phyloP scores from a whole-genome alignment of 2,329 filamentous ascomycete genomes.

The Curvularia sp. region DNA sequence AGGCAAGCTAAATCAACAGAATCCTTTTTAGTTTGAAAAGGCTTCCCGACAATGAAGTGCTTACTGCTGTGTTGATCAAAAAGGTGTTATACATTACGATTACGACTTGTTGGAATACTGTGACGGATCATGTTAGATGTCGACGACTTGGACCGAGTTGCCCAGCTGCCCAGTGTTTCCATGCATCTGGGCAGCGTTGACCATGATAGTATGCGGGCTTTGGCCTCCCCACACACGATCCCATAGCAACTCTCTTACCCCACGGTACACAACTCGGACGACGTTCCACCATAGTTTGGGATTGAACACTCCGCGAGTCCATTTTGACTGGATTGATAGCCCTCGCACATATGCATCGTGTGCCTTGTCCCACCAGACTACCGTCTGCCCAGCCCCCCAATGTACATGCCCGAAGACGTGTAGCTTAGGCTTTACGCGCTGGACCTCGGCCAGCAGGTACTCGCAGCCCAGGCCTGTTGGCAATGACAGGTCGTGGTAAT shows the following conservation, averaged over 20 bases:
- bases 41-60: slow-evolving; percentile 43
- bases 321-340: slow-evolving; percentile 51
- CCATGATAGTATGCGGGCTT: slow-evolving; percentile 59
- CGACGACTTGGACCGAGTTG: slow-evolving; percentile 54
- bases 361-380: slow-evolving; percentile 75
- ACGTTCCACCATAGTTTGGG: slow-evolving; percentile 59
- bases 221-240: slow-evolving; percentile 64
- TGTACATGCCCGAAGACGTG: slow-evolving; percentile 90
- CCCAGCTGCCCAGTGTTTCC: slow-evolving; percentile 57
- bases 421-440: slow-evolving; percentile 74
- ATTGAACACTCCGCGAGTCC: slow-evolving; percentile 49
- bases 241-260: slow-evolving; percentile 65
- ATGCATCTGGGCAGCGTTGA: slow-evolving; percentile 66
- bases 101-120: slow-evolving; percentile 28
- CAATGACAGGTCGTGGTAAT: slow-evolving; percentile 68
- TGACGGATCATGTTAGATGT: slow-evolving; percentile 45
- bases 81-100: slow-evolving; percentile 36
- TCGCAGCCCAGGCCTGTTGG: slow-evolving; percentile 72
- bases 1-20: slow-evolving; percentile 49
- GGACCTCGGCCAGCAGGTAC: slow-evolving; percentile 72
- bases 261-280: slow-evolving; percentile 59
- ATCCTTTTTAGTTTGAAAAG: slow-evolving; percentile 47
- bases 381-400: slow-evolving; percentile 72
- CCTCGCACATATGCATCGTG: slow-evolving; percentile 76
- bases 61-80: slow-evolving; percentile 36